Evolutionary conservation across 2,329 filamentous ascomycete species (phyloP).

Genomic region (Claviceps spartinae): DNA sequence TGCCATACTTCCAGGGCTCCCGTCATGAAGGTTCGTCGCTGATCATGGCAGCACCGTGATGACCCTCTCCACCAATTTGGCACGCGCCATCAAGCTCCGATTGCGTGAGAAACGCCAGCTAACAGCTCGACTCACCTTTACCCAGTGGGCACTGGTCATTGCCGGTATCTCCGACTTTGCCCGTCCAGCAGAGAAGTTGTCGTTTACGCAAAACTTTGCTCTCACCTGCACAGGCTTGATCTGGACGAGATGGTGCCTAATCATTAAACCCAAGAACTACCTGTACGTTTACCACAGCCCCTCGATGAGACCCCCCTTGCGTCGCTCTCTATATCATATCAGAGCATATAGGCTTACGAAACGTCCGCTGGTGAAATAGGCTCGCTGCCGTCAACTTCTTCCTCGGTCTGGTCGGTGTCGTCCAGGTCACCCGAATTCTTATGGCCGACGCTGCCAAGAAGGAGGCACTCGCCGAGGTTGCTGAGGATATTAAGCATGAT

Average conservation of each 20-base stretch:
- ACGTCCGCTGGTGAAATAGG: slow-evolving; percentile 26
- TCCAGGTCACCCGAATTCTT: slow-evolving; percentile 69
- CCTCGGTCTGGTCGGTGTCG: slow-evolving; percentile 73
- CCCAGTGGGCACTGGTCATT: slow-evolving; percentile 82
- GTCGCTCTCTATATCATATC: neutral
- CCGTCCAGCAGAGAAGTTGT: slow-evolving; percentile 84
- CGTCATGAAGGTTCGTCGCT: slow-evolving; percentile 57
- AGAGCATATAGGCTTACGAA: neutral
- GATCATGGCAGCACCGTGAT: neutral
- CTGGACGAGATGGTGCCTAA: slow-evolving; percentile 98
- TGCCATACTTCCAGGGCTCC: slow-evolving; percentile 52
- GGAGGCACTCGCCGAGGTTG: slow-evolving; percentile 22
- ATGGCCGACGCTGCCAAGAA: slow-evolving; percentile 50
- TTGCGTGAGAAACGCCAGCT: slow-evolving; percentile 5
- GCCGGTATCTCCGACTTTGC: slow-evolving; percentile 85
- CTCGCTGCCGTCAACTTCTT: slow-evolving; percentile 97
- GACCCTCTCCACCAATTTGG: neutral
- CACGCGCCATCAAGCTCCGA: neutral
- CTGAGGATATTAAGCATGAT: slow-evolving; percentile 29
- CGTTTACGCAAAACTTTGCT: slow-evolving; percentile 80
- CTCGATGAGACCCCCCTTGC: neutral
- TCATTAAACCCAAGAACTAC: slow-evolving; percentile 88
- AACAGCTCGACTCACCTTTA: neutral
- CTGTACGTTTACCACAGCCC: slow-evolving; percentile 42
- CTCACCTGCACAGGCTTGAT: slow-evolving; percentile 85